phyloP scores from a whole-genome alignment of 495 filamentous ascomycete genomes.

The Aspergillus bridgeri region DNA sequence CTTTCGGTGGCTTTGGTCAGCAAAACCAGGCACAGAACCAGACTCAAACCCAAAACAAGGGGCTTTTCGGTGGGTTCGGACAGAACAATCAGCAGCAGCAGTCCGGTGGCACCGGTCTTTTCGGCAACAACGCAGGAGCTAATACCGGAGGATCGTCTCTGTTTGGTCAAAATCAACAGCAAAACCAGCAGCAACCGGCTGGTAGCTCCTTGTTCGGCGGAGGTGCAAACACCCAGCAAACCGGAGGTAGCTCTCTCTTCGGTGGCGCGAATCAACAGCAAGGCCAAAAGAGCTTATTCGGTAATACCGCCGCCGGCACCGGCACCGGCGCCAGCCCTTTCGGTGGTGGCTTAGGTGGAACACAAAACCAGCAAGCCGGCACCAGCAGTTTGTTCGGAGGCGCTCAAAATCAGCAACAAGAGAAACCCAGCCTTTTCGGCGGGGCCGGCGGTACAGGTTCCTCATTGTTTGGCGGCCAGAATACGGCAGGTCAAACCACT shows the following conservation, averaged over 20 bases:
- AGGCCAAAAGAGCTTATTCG: constrained; percentile 36
- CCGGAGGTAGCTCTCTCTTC: constrained; percentile 29
- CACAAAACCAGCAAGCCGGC: constrained; percentile 28
- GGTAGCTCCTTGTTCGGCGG: constrained; percentile 44
- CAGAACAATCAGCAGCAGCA: constrained; percentile 36
- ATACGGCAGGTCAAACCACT: constrained; percentile 32
- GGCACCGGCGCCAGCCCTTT: constrained; percentile 24
- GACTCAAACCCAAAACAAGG: constrained; percentile 40
- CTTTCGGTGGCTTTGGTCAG: constrained; percentile 46
- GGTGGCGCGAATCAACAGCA: constrained; percentile 40
- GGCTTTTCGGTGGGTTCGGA: constrained; percentile 41
- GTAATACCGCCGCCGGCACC: constrained; percentile 19
- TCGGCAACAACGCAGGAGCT: constrained; percentile 31
- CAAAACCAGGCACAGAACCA: constrained; percentile 41
- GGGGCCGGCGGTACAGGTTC: constrained; percentile 27
- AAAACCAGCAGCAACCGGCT: constrained; percentile 38
- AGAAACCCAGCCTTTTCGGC: constrained; percentile 34
- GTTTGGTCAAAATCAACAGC: constrained; percentile 37
- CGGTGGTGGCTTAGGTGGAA: constrained; percentile 25
- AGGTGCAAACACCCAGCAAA: constrained; percentile 28
- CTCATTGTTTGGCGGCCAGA: constrained; percentile 46
- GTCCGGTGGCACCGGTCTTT: constrained; percentile 36
- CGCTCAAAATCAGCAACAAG: constrained; percentile 35
- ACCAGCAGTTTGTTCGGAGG: constrained; percentile 50
- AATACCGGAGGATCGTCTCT: constrained; percentile 31